Conservation (phyloP, 2,329 filamentous ascomycete species). For the Achaetomium macrosporum region DNA sequence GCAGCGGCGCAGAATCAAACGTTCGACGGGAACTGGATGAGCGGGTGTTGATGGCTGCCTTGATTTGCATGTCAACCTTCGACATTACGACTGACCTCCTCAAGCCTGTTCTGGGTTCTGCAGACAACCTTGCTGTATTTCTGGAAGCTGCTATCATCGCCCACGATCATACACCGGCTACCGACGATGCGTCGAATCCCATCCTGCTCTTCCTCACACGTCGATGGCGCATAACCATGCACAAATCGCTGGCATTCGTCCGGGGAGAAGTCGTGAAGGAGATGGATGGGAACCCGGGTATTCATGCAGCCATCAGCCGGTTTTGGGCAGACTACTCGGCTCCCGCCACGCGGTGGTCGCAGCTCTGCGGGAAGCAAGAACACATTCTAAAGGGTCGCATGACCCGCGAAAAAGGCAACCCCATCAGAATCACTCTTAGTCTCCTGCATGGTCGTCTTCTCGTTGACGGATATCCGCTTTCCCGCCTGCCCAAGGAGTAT, state of each 20-base stretch:
- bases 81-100: constrained; percentile 35
- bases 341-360: constrained; percentile 24
- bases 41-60: constrained; percentile 34
- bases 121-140: constrained; percentile 25
- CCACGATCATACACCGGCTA: constrained; percentile 6
- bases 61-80: constrained; percentile 41
- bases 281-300: constrained; percentile 12
- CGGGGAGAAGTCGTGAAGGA: constrained; percentile 7
- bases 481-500: constrained; percentile 42
- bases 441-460: constrained; percentile 47
- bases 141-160: constrained; percentile 16
- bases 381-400: constrained; percentile 7
- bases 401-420: not conserved
- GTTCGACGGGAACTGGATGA: constrained; percentile 29
- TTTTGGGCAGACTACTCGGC: constrained; percentile 27
- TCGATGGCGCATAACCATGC: constrained; percentile 27
- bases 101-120: constrained; percentile 23
- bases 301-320: constrained; percentile 26
- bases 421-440: constrained; percentile 40
- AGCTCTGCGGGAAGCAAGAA: not conserved
- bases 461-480: constrained; percentile 44
- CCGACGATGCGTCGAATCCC: constrained; percentile 5
- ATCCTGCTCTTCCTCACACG: constrained; percentile 13
- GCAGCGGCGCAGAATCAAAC: constrained; percentile 23
- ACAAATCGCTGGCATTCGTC: constrained; percentile 19